Conservation (phyloP, 306 rosid species). For the Amphicarpaea edgeworthii region DNA sequence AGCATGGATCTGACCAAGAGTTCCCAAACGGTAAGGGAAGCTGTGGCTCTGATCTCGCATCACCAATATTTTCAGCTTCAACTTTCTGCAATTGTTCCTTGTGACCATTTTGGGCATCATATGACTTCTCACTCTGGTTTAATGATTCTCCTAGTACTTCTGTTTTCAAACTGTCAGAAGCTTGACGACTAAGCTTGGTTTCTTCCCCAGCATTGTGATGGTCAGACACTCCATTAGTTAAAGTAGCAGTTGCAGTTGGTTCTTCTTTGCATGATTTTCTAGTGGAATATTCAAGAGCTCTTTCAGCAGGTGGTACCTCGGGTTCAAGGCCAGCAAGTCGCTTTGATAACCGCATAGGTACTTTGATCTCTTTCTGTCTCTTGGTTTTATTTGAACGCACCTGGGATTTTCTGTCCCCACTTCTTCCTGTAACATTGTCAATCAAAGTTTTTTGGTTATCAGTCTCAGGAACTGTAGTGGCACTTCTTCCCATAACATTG, state of each 20-base stretch:
- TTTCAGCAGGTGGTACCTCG: slow-evolving; percentile 61
- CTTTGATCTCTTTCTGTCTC: slow-evolving; percentile 62
- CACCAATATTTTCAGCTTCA: slow-evolving; percentile 52
- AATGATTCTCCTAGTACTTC: slow-evolving; percentile 41
- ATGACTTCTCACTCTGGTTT: slow-evolving; percentile 42
- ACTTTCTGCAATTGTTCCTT: slow-evolving; percentile 51
- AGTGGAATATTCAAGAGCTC: slow-evolving; percentile 54
- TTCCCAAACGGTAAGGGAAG: slow-evolving; percentile 60
- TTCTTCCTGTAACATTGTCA: slow-evolving; percentile 49
- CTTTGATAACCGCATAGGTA: slow-evolving; percentile 65
- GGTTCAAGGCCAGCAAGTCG: slow-evolving; percentile 73
- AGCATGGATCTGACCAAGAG: slow-evolving; percentile 94
- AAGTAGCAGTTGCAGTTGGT: slow-evolving; percentile 43
- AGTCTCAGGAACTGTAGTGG: slow-evolving; percentile 26
- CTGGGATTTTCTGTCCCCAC: slow-evolving; percentile 45
- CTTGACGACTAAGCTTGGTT: slow-evolving; percentile 42
- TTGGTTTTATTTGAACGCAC: slow-evolving; percentile 57
- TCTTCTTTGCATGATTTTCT: slow-evolving; percentile 48
- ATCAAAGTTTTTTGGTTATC: slow-evolving; percentile 41
- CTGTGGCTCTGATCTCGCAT: slow-evolving; percentile 55
- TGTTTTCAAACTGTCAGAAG: slow-evolving; percentile 44
- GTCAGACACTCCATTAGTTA: slow-evolving; percentile 49
- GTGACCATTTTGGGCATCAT: slow-evolving; percentile 46
- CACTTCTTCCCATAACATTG: slow-evolving; percentile 8
- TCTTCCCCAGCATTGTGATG: slow-evolving; percentile 38